These are phyloP conservation scores for Symbiodinium natans DNA, from an alignment of 73 alveolate species.

Conservation along the genomic window DNA sequence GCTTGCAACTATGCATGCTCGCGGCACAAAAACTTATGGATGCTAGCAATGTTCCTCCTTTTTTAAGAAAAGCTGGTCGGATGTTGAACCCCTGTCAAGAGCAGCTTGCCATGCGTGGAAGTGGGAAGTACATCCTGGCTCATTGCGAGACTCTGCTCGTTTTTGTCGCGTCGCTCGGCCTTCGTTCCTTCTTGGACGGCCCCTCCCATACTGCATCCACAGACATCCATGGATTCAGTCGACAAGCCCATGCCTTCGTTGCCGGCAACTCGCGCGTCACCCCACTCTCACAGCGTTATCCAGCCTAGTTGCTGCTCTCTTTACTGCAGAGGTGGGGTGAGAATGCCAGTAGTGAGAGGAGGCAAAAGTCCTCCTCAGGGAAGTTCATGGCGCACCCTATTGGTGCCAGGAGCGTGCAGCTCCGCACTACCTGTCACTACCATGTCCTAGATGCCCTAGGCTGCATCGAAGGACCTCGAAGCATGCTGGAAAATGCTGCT, in stretches of 20 bases:
- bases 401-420: slow-evolving; percentile 1
- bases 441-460: neutral
- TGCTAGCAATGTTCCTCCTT: too few relatives aligned
- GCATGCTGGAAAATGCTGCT: too few relatives aligned
- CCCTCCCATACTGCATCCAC: neutral
- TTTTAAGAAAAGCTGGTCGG: too few relatives aligned
- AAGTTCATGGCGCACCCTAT: neutral
- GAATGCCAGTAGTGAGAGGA: neutral
- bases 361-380: neutral
- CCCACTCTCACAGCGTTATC: neutral
- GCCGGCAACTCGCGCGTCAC: neutral
- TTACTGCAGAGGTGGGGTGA: neutral
- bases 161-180: slow-evolving; percentile 4
- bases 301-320: too few relatives aligned
- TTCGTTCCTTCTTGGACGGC: neutral
- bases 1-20: too few relatives aligned
- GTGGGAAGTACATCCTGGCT: too few relatives aligned
- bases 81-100: too few relatives aligned
- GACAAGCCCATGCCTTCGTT: neutral
- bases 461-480: neutral
- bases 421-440: slow-evolving; percentile 4
- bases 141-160: too few relatives aligned
- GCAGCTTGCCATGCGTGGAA: too few relatives aligned
- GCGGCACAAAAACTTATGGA: too few relatives aligned
- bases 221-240: neutral